Conservation (phyloP, 2,329 filamentous ascomycete genomes). For the Leptographium procerum region DNA sequence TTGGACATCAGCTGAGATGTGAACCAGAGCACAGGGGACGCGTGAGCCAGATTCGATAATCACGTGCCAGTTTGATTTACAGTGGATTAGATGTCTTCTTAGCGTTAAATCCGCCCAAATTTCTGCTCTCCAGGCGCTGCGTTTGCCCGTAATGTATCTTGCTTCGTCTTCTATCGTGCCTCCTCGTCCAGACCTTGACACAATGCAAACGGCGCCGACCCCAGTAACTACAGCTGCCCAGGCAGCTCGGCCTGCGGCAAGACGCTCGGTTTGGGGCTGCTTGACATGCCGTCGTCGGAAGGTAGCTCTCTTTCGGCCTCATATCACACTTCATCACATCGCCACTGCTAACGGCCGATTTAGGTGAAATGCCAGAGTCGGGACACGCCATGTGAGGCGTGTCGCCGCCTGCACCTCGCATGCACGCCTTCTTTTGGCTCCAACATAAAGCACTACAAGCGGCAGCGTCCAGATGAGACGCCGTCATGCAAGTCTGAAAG, state of each 20-base stretch:
- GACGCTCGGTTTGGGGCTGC: slow-evolving; percentile 9
- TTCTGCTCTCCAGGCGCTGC: too few relatives aligned
- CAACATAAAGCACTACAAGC: slow-evolving; percentile 6
- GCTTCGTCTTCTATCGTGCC: not conserved
- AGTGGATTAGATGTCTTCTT: too few relatives aligned
- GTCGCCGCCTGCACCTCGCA: slow-evolving; percentile 5
- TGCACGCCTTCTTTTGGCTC: slow-evolving; percentile 6
- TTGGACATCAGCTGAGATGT: too few relatives aligned
- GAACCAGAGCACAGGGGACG: too few relatives aligned
- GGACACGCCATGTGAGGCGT: slow-evolving; percentile 6
- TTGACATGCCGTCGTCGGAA: slow-evolving; percentile 9
- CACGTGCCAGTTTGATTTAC: too few relatives aligned
- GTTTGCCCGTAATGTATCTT: too few relatives aligned
- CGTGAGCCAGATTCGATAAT: too few relatives aligned
- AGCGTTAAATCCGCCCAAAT: too few relatives aligned
- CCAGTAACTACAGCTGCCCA: not conserved
- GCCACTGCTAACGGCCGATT: not conserved
- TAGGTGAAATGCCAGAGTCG: slow-evolving; percentile 9
- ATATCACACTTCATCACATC: not conserved
- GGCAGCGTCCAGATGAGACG: not conserved
- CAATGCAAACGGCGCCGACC: not conserved
- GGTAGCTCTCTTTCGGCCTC: not conserved
- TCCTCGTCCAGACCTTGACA: not conserved
- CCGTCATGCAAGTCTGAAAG: not conserved
- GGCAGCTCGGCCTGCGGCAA: not conserved